Base-by-base conservation (phyloP, 331 rosid genomes). In the Pyrus hybrid region DNA sequence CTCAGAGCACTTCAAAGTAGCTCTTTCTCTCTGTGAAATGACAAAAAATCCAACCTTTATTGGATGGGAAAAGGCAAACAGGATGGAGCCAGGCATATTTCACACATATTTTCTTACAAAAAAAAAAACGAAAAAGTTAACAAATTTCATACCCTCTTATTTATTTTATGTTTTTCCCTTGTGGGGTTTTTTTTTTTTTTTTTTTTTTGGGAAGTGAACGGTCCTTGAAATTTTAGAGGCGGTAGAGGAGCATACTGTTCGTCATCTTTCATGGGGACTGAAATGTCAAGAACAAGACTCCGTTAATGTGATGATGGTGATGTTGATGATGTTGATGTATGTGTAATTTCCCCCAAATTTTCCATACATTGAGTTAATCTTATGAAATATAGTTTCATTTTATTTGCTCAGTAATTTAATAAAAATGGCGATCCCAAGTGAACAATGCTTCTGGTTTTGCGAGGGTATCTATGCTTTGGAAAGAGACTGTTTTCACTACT, bases 71-170 rank as follows among this genome's bases (percentile, higher is more conserved):
- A 87, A 73, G 97, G 97, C 99, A 94, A 88, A 92, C 99, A 94
- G 96, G 92, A 88, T 90, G 95, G 88, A 91, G 97, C 96, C 99
- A 94, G 97, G 99, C 98, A 94, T 82, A 79, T 21, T 53, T 32
- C 67, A 66, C 75, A 80, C 63, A 80, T 80, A 68, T 76, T 54
- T 33, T 62, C 63, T 4, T 10, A 10, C 1, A 10, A 57, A 56
- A 57, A n/a, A 51, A 16, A 49, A n/a, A 56, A 49, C 18, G 4
- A 51, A 8, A 18, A 8, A 13, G 23, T 25, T 18, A 63, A 18
- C 54, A 64, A 71, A 41, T 82, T 29, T 82, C 77, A 73, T 76
- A 83, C 82, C 87, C 79, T 74, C 75, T 21, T 56, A 29, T 57
- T 77, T 49, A 66, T 49, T 7, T 85, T 58, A 66, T 25, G 53